These are phyloP conservation scores for Blastocystis sp. DNA, from an alignment of 352 stramenopile genomes.

Conservation along the genomic window DNA sequence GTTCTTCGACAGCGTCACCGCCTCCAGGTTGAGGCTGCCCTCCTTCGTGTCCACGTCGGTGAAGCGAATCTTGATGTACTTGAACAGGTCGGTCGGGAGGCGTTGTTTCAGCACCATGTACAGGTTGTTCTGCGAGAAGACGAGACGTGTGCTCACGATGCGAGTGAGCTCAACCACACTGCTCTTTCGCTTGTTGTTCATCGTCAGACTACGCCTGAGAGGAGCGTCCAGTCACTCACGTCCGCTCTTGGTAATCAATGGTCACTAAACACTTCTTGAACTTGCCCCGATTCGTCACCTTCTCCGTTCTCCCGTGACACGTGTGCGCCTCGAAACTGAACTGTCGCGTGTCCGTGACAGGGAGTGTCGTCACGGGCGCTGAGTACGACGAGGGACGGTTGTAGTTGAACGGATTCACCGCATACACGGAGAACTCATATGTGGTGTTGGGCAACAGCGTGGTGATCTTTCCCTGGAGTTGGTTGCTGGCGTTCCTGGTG, in stretches of 20 bases:
- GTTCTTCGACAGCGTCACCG: not conserved
- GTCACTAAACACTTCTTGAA: slow-evolving; percentile 8
- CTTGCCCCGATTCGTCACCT: slow-evolving; percentile 26
- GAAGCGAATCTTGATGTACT: slow-evolving; percentile 48
- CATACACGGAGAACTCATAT: slow-evolving; percentile 51
- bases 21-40: not conserved
- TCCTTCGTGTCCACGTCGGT: not conserved
- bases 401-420: slow-evolving; percentile 42
- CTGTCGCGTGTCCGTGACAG: not conserved
- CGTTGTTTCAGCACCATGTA: slow-evolving; percentile 45
- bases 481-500: not conserved
- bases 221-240: not conserved
- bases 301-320: slow-evolving; percentile 9
- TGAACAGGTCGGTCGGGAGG: slow-evolving; percentile 3
- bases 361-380: not conserved
- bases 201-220: not conserved
- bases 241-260: slow-evolving; percentile 28
- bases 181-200: not conserved
- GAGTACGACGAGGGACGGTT: slow-evolving; percentile 49
- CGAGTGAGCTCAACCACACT: slow-evolving; percentile 22
- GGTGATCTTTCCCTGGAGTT: not conserved
- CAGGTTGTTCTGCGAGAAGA: slow-evolving; percentile 22
- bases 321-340: slow-evolving; percentile 21
- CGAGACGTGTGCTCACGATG: not conserved
- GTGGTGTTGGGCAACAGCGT: slow-evolving; percentile 44